Evolutionary conservation across 192 early-diverging fungal species (phyloP).

Genomic region (Podila horticola): DNA sequence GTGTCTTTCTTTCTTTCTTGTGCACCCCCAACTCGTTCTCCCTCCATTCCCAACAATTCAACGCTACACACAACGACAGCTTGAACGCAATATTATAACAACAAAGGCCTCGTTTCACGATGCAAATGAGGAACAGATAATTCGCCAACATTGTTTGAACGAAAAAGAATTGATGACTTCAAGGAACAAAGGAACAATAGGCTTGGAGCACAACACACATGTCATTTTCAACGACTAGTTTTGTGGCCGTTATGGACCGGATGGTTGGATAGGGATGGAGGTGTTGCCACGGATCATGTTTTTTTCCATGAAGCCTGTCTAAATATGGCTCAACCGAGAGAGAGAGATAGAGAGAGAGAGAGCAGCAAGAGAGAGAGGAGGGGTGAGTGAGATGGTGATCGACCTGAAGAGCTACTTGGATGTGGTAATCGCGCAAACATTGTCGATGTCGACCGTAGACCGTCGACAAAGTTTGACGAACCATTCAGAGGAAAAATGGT

Average conservation of each 20-base stretch:
- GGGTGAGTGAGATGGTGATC: neutral
- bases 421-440: neutral
- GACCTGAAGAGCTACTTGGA: no score
- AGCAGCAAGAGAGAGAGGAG: neutral
- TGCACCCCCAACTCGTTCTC: neutral
- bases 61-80: neutral
- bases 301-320: neutral
- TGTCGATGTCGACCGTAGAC: no score
- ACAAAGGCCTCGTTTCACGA: neutral
- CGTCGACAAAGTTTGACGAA: no score
- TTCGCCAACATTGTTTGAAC: neutral
- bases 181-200: neutral
- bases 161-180: no score
- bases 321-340: slow-evolving; percentile 2
- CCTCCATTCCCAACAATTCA: neutral
- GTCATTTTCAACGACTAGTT: no score
- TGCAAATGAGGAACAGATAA: neutral
- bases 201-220: no score
- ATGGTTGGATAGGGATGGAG: neutral
- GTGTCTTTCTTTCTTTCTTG: neutral
- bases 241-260: neutral
- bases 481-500: no score
- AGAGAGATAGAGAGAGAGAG: neutral
- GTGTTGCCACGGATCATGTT: neutral
- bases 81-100: neutral